phyloP scores from a whole-genome alignment of 306 rosid species.

The Benincasa hispida region DNA sequence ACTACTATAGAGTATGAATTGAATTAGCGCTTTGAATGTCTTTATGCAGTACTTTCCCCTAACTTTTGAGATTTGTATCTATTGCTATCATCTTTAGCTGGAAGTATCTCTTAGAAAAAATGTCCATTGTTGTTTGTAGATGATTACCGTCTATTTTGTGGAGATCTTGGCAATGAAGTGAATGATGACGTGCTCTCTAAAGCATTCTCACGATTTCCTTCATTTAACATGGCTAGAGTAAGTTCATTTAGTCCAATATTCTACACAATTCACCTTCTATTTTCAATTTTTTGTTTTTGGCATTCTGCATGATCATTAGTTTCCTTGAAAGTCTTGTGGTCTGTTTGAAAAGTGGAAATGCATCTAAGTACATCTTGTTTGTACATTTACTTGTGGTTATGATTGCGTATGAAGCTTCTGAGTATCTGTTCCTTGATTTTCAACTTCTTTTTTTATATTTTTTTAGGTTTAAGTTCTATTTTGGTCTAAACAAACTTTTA shows the following conservation, averaged over 20 bases:
- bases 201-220: slow-evolving; percentile 85
- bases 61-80: neutral
- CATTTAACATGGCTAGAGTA: slow-evolving; percentile 88
- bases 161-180: slow-evolving; percentile 98
- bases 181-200: slow-evolving; percentile 92
- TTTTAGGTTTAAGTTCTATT: neutral
- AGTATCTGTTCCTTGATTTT: neutral
- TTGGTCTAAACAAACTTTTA: neutral
- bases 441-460: neutral
- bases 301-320: slow-evolving; percentile 41
- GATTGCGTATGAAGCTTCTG: neutral
- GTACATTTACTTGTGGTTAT: neutral
- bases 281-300: slow-evolving; percentile 21
- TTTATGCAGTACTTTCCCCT: neutral
- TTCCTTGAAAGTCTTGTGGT: slow-evolving; percentile 42
- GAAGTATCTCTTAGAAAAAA: neutral
- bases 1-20: neutral
- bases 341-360: slow-evolving; percentile 48
- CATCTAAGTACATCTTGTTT: neutral
- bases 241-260: slow-evolving; percentile 17
- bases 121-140: slow-evolving; percentile 31
- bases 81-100: neutral
- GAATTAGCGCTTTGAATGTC: neutral
- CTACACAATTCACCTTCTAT: neutral
- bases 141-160: slow-evolving; percentile 85